phyloP scores from a whole-genome alignment of 179 eudicot genomes.

The Carnegiea gigantea region DNA sequence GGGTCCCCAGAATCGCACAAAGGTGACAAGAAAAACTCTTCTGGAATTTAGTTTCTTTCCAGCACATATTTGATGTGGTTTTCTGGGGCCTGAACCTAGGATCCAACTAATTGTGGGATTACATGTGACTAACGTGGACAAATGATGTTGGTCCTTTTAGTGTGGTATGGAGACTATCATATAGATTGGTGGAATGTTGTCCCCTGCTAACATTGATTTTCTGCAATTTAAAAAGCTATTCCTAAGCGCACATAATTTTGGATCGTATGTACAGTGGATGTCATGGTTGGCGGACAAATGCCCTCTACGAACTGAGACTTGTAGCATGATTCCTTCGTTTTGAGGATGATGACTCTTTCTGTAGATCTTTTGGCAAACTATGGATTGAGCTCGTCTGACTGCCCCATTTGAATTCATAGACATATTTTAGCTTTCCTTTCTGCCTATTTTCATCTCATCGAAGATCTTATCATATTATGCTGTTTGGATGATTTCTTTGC shows the following conservation, averaged over 20 bases:
- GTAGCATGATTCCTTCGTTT: not conserved
- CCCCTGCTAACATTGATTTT: not conserved
- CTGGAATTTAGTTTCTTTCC: not conserved
- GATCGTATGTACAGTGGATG: not conserved
- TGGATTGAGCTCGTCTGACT: not conserved
- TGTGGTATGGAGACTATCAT: not conserved
- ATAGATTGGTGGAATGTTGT: not conserved
- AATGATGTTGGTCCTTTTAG: not conserved
- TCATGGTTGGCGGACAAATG: not conserved
- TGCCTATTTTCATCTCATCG: not conserved
- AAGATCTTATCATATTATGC: not conserved
- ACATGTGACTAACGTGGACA: not conserved
- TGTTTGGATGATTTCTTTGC: not conserved
- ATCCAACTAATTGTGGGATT: not conserved
- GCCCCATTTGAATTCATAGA: not conserved
- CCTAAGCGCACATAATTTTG: not conserved
- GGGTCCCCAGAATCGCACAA: conserved; percentile 88
- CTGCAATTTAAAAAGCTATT: not conserved
- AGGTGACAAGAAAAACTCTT: conserved; percentile 44
- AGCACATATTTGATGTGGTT: not conserved
- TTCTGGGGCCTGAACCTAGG: not conserved
- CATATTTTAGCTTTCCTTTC: not conserved
- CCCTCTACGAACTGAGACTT: not conserved
- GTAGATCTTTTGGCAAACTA: not conserved
- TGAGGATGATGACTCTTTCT: not conserved